A percentile compares a stretch with the other conserved stretches of the same genome.
Evolutionary conservation across 1,139 yeast species (phyloP).

Genomic region (Zygosaccharomyces pseudobailii): DNA sequence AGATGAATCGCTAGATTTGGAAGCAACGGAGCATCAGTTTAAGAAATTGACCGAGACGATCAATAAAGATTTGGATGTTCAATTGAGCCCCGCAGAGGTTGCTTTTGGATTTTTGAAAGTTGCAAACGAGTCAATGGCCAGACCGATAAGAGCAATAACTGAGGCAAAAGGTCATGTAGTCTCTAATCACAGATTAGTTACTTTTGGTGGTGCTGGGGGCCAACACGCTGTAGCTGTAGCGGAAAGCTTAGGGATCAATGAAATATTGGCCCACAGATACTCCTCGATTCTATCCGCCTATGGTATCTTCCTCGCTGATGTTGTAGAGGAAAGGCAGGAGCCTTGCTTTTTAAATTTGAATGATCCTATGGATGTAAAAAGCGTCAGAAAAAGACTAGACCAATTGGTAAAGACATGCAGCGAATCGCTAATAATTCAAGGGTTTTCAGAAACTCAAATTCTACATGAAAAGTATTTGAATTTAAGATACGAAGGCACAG

Average conservation of each 20-base stretch:
- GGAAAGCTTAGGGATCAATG: conserved; percentile 42
- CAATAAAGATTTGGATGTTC: conserved; percentile 35
- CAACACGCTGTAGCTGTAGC: conserved; percentile 52
- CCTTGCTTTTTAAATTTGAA: conserved; percentile 44
- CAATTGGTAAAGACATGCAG: conserved; percentile 19
- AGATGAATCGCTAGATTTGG: conserved; percentile 45
- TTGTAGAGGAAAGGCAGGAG: conserved; percentile 60
- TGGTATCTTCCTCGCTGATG: conserved; percentile 53
- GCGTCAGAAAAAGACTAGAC: conserved; percentile 34
- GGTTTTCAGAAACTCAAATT: conserved; percentile 39
- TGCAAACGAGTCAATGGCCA: conserved; percentile 52
- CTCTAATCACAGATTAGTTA: conserved; percentile 44
- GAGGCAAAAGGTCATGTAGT: conserved; percentile 49
- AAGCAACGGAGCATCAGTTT: conserved; percentile 38
- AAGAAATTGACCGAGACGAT: conserved; percentile 39
- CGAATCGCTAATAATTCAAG: conserved; percentile 42
- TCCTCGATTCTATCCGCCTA: conserved; percentile 53
- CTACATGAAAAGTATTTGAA: conserved; percentile 61
- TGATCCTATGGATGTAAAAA: conserved; percentile 28
- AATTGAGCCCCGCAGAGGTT: conserved; percentile 42
- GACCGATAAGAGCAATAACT: conserved; percentile 51
- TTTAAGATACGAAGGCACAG: conserved; percentile 84
- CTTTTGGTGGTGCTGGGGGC: conserved; percentile 61
- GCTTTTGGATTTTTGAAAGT: conserved; percentile 51
- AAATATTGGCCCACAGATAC: conserved; percentile 46